phyloP scores from a whole-genome alignment of 1,284 basidiomycete genomes.

The Puccinia triticina region DNA sequence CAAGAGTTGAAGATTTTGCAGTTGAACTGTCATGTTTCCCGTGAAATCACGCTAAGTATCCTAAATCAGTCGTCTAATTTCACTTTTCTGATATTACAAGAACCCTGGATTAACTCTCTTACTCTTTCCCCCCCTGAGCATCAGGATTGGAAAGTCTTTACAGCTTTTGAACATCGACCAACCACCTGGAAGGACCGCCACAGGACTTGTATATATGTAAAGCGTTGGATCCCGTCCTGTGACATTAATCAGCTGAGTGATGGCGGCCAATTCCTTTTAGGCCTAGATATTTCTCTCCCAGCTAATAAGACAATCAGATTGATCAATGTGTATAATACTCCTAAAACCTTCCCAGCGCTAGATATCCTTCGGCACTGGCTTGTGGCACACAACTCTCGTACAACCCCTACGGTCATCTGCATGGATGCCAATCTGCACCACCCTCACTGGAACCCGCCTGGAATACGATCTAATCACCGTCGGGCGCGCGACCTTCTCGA shows the following conservation, averaged over 20 bases:
- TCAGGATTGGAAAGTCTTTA: neutral
- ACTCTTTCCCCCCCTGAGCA: neutral
- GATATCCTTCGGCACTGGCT: no score
- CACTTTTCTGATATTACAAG: neutral
- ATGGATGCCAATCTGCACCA: slow-evolving; percentile 28
- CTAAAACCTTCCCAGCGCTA: no score
- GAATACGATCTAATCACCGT: neutral
- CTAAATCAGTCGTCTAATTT: neutral
- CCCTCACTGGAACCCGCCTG: neutral
- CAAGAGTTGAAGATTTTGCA: no score
- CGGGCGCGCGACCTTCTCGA: neutral
- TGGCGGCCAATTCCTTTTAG: neutral
- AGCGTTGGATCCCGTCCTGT: no score
- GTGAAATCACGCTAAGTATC: neutral
- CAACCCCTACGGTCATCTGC: no score
- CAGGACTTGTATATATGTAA: neutral
- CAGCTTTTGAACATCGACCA: neutral
- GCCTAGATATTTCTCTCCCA: neutral
- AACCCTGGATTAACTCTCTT: slow-evolving; percentile 1
- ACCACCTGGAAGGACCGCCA: neutral
- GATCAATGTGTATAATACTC: no score
- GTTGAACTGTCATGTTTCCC: no score
- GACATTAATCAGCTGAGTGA: no score
- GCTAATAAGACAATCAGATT: neutral
- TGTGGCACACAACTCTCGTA: no score